Evolutionary conservation across 495 filamentous ascomycete species (phyloP).

Genomic region (Penicillium manginii): DNA sequence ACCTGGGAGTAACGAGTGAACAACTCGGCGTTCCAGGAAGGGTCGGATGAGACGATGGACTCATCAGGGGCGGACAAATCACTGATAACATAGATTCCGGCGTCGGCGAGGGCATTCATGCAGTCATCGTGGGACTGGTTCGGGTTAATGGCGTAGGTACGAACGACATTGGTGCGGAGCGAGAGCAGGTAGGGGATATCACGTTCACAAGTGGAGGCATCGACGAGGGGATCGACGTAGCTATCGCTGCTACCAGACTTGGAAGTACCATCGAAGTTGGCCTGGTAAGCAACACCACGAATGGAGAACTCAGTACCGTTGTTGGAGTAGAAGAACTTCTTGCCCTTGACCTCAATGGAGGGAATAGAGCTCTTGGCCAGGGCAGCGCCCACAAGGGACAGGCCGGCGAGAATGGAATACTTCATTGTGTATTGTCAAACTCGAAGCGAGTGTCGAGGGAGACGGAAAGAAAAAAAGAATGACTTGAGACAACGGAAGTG

Average conservation of each 20-base stretch:
- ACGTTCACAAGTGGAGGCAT: constrained; percentile 70
- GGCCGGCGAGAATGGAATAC: constrained; percentile 50
- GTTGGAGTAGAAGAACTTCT: constrained; percentile 73
- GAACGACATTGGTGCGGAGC: constrained; percentile 87
- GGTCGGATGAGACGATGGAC: constrained; percentile 82
- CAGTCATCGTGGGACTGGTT: constrained; percentile 74
- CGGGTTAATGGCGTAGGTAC: constrained; percentile 92
- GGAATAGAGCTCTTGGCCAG: constrained; percentile 58
- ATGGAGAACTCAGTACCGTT: constrained; percentile 87
- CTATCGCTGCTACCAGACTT: constrained; percentile 28
- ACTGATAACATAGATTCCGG: constrained; percentile 93
- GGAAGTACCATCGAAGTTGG: constrained; percentile 56
- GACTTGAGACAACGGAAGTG: constrained; percentile 14
- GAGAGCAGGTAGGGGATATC: constrained; percentile 81
- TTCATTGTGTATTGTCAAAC: constrained; percentile 42
- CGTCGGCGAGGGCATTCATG: constrained; percentile 83
- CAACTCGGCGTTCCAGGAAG: constrained; percentile 77
- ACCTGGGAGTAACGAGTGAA: constrained; percentile 85
- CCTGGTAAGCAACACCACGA: constrained; percentile 89
- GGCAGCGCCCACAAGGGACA: constrained; percentile 55
- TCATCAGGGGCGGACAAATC: constrained; percentile 80
- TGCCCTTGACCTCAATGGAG: constrained; percentile 63
- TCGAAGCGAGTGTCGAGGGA: constrained; percentile 16
- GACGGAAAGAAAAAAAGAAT: constrained; percentile 18
- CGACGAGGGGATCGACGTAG: constrained; percentile 74